phyloP scores from a whole-genome alignment of 495 filamentous ascomycete genomes.

The Xylaria intraflava region DNA sequence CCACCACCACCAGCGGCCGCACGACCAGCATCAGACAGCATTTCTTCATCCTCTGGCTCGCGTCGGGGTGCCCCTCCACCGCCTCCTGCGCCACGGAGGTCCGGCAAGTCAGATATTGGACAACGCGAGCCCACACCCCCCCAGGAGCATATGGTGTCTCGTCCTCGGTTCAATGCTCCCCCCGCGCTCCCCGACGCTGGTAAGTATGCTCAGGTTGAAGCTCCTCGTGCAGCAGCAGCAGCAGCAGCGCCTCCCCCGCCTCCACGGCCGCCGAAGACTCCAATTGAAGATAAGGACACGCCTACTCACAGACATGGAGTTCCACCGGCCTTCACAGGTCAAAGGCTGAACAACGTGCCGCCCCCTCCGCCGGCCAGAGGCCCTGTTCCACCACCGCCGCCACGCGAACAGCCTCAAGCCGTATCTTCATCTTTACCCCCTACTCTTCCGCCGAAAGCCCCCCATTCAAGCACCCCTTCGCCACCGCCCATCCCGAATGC shows the following conservation, averaged over 20 bases:
- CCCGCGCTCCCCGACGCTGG: slow-evolving; percentile 83
- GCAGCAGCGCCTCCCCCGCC: slow-evolving; percentile 74
- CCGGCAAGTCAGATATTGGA: slow-evolving; percentile 35
- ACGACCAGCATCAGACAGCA: slow-evolving; percentile 50
- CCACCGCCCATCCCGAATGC: slow-evolving; percentile 41
- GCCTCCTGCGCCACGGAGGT: slow-evolving; percentile 68
- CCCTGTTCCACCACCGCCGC: slow-evolving; percentile 60
- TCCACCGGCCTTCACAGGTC: slow-evolving; percentile 74
- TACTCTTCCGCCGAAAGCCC: slow-evolving; percentile 62
- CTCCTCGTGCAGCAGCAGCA: slow-evolving; percentile 40
- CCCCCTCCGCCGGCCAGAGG: slow-evolving; percentile 71
- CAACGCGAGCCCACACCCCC: slow-evolving; percentile 50
- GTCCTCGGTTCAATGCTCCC: slow-evolving; percentile 69
- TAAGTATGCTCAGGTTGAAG: slow-evolving; percentile 59
- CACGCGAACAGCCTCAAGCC: slow-evolving; percentile 43
- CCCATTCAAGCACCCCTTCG: slow-evolving; percentile 52
- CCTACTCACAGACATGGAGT: slow-evolving; percentile 58
- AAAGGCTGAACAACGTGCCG: slow-evolving; percentile 51
- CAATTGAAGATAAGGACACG: slow-evolving; percentile 58
- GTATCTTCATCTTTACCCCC: slow-evolving; percentile 29
- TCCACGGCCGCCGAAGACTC: slow-evolving; percentile 80
- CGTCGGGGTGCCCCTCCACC: slow-evolving; percentile 56
- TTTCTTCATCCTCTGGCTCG: slow-evolving; percentile 20
- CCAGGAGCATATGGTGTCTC: slow-evolving; percentile 47
- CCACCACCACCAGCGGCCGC: slow-evolving; percentile 47